These are phyloP conservation scores for Mycena crocata DNA, from an alignment of 768 basidiomycete genomes.

Conservation along the genomic window DNA sequence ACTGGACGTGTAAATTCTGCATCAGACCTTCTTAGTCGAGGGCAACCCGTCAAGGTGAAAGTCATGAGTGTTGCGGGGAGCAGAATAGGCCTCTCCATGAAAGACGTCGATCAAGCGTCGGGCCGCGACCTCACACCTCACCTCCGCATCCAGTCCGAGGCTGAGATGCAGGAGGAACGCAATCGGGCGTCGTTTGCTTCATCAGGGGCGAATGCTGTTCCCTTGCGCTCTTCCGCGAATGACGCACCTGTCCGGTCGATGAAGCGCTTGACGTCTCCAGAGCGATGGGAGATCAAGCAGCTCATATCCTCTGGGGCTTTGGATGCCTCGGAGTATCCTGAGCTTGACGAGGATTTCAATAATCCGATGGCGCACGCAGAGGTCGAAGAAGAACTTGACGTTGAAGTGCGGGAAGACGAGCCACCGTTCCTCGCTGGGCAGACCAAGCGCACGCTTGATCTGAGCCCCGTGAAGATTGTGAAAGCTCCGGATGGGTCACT, in stretches of 20 bases:
- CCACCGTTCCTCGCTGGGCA: constrained; percentile 96
- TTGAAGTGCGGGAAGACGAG: constrained; percentile 97
- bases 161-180: constrained; percentile 90
- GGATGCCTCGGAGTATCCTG: constrained; percentile 93
- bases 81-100: constrained; percentile 92
- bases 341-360: constrained; percentile 87
- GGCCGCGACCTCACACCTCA: constrained; percentile 96
- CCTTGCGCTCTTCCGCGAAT: constrained; percentile 67
- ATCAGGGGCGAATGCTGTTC: constrained; percentile 90
- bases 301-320: constrained; percentile 95
- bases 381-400: constrained; percentile 96
- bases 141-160: constrained; percentile 92
- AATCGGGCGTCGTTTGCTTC: constrained; percentile 69
- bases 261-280: constrained; percentile 93
- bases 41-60: constrained; percentile 93
- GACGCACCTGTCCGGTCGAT: constrained; percentile 77
- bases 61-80: constrained; percentile 92
- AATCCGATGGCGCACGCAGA: constrained; percentile 85
- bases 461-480: constrained; percentile 97
- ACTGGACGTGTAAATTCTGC: constrained; percentile 88
- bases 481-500: constrained; percentile 98
- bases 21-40: constrained; percentile 85
- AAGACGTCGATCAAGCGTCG: constrained; percentile 93
- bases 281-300: constrained; percentile 99
- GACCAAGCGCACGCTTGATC: constrained; percentile 93